Evolutionary conservation across 1,139 yeast genomes (phyloP).

Genomic region (Hanseniaspora sp.): DNA sequence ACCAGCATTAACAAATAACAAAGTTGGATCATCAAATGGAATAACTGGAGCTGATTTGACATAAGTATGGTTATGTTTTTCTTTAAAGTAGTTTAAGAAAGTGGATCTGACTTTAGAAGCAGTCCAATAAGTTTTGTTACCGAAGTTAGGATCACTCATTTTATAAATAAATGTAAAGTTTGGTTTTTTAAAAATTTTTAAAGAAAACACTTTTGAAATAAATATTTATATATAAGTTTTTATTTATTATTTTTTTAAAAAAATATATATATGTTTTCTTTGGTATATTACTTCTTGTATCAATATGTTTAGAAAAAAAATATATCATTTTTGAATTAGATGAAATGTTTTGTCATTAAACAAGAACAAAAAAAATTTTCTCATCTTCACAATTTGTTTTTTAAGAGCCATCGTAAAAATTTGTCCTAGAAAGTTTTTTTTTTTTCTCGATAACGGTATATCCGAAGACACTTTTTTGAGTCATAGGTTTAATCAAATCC

Average conservation of each 20-base stretch:
- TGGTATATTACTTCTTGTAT: background rate
- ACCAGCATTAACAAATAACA: constrained; percentile 93
- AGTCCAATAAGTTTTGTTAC: constrained; percentile 42
- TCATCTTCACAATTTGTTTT: too few relatives aligned
- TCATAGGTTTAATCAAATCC: background rate
- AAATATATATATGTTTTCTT: background rate
- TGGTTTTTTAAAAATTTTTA: background rate
- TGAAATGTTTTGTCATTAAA: too few relatives aligned
- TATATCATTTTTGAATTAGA: too few relatives aligned
- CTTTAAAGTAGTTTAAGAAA: constrained; percentile 66
- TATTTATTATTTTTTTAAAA: too few relatives aligned
- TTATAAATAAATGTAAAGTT: background rate
- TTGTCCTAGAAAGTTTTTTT: too few relatives aligned
- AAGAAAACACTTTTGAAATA: background rate
- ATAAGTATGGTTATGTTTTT: constrained; percentile 56
- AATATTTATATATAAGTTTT: too few relatives aligned
- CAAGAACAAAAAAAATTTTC: too few relatives aligned
- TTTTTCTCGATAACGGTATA: background rate
- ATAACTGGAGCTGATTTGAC: constrained; percentile 91
- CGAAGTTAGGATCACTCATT: constrained; percentile 19
- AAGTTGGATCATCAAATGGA: constrained; percentile 95
- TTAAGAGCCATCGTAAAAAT: too few relatives aligned
- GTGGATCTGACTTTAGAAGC: constrained; percentile 75
- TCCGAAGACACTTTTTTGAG: background rate
- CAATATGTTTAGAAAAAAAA: too few relatives aligned